Conservation (phyloP, 129 eudicot genomes). For the Helichrysum umbraculigerum region DNA sequence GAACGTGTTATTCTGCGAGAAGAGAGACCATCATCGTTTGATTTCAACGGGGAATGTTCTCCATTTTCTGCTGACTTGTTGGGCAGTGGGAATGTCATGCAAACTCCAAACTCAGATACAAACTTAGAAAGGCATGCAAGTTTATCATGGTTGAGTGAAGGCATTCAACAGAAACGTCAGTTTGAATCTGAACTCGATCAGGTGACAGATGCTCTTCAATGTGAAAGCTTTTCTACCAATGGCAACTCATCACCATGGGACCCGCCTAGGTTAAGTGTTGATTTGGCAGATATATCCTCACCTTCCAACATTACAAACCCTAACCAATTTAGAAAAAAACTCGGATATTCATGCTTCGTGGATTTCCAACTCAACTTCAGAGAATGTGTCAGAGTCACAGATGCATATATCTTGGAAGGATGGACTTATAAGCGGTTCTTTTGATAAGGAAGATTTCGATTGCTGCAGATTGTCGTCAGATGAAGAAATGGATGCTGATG, state of each 20-base stretch:
- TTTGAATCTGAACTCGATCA: slow-evolving; percentile 44
- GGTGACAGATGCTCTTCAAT: slow-evolving; percentile 32
- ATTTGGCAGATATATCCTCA: slow-evolving; percentile 36
- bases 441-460: slow-evolving; percentile 74
- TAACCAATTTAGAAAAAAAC: slow-evolving; percentile 24
- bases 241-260: slow-evolving; percentile 44
- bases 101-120: slow-evolving; percentile 72
- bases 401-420: slow-evolving; percentile 84
- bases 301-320: slow-evolving; percentile 28
- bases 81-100: slow-evolving; percentile 67
- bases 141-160: slow-evolving; percentile 37
- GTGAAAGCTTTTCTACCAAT: slow-evolving; percentile 47
- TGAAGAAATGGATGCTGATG: slow-evolving; percentile 60
- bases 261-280: slow-evolving; percentile 40
- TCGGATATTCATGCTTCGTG: slow-evolving; percentile 42
- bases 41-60: slow-evolving; percentile 38
- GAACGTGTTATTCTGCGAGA: neutral
- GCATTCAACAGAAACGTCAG: slow-evolving; percentile 20
- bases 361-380: slow-evolving; percentile 48
- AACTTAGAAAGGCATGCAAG: slow-evolving; percentile 39
- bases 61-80: slow-evolving; percentile 46
- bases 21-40: slow-evolving; percentile 15
- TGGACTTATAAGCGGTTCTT: slow-evolving; percentile 42
- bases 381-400: slow-evolving; percentile 50
- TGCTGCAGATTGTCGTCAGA: slow-evolving; percentile 78